phyloP scores from a whole-genome alignment of 2,329 filamentous ascomycete species.

The Ophiocordyceps australis region DNA sequence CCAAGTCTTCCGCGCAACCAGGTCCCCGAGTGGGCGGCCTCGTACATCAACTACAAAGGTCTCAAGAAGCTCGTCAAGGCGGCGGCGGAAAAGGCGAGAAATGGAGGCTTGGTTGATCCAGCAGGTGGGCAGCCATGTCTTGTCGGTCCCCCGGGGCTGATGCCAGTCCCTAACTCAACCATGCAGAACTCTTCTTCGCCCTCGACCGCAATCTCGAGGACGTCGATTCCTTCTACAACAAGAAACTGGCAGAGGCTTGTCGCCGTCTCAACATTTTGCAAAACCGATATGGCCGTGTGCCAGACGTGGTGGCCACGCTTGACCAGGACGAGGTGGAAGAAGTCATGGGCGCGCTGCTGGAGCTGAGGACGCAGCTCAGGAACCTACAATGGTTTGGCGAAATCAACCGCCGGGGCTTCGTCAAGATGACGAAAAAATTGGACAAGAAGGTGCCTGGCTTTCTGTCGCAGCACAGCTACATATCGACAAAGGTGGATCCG shows the following conservation, averaged over 20 bases:
- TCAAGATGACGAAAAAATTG: slow-evolving; percentile 97
- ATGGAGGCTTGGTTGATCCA: slow-evolving; percentile 65
- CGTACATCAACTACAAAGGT: slow-evolving; percentile 78
- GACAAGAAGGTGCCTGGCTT: slow-evolving; percentile 80
- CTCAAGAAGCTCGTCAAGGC: slow-evolving; percentile 92
- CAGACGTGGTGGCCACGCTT: slow-evolving; percentile 51
- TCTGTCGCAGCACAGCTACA: slow-evolving; percentile 66
- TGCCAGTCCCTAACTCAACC: slow-evolving; percentile 13
- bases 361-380: slow-evolving; percentile 69
- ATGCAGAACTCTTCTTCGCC: slow-evolving; percentile 83
- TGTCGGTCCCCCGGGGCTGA: slow-evolving; percentile 7
- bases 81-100: slow-evolving; percentile 44
- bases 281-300: slow-evolving; percentile 65
- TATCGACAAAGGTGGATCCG: slow-evolving; percentile 79
- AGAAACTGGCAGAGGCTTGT: slow-evolving; percentile 72
- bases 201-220: slow-evolving; percentile 95
- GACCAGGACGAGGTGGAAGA: slow-evolving; percentile 86
- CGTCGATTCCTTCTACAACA: slow-evolving; percentile 93
- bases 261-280: slow-evolving; percentile 74
- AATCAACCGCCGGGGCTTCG: slow-evolving; percentile 84
- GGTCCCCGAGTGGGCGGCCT: slow-evolving; percentile 71
- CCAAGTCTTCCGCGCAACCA: slow-evolving; percentile 57
- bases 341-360: slow-evolving; percentile 73
- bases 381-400: slow-evolving; percentile 97
- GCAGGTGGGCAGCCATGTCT: slow-evolving; percentile 51